Evolutionary conservation across 106 monocot genomes (phyloP).

Genomic region (Acorus gramineus): DNA sequence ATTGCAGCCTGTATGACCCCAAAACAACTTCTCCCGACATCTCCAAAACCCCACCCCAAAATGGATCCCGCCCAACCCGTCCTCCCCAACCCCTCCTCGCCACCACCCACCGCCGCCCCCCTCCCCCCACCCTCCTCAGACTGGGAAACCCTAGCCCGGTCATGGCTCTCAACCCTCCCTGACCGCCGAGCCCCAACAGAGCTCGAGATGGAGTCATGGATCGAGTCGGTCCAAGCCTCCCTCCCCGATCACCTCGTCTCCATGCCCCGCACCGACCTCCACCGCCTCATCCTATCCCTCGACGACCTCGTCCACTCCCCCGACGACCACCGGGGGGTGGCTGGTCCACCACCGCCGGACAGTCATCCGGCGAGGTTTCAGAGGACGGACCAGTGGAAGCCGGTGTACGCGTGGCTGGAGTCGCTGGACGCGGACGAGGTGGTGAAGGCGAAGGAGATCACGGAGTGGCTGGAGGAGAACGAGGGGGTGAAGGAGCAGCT

Average conservation of each 20-base stretch:
- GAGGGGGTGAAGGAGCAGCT: slow-evolving; percentile 34
- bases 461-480: slow-evolving; percentile 51
- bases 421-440: slow-evolving; percentile 39
- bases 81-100: slow-evolving; percentile 6
- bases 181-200: background rate
- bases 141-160: slow-evolving; percentile 22
- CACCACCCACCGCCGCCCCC: background rate
- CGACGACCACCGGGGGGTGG: slow-evolving; percentile 3
- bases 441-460: slow-evolving; percentile 40
- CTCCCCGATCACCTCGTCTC: slow-evolving; percentile 18
- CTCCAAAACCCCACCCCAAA: too few relatives aligned
- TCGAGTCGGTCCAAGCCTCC: slow-evolving; percentile 16
- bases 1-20: too few relatives aligned
- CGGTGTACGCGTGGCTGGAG: slow-evolving; percentile 67
- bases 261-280: slow-evolving; percentile 22
- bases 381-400: slow-evolving; percentile 66
- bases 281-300: slow-evolving; percentile 24
- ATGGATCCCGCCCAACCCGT: too few relatives aligned
- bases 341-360: background rate
- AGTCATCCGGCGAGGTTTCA: slow-evolving; percentile 28
- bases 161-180: slow-evolving; percentile 30
- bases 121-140: background rate
- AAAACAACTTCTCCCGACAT: too few relatives aligned
- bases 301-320: background rate
- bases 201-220: slow-evolving; percentile 24